These are phyloP conservation scores for Penicillium griseofulvum DNA, from an alignment of 2,329 filamentous ascomycete genomes.

Conservation along the genomic window DNA sequence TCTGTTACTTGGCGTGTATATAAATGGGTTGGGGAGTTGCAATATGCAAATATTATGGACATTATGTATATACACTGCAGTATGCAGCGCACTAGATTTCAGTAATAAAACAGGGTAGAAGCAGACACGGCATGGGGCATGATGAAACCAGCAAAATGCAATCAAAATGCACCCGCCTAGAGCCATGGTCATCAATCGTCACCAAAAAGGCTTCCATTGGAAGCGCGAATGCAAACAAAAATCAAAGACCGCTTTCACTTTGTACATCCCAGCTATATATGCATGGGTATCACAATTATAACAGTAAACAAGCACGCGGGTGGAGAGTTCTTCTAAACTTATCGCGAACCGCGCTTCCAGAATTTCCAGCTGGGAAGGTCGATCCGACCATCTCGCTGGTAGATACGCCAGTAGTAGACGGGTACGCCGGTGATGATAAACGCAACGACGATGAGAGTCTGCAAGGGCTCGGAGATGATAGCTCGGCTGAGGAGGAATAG, in stretches of 20 bases:
- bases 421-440: slow-evolving; percentile 83
- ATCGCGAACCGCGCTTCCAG: slow-evolving; percentile 35
- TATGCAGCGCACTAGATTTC: not conserved
- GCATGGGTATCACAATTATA: slow-evolving; percentile 28
- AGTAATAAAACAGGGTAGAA: slow-evolving; percentile 9
- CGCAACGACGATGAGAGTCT: slow-evolving; percentile 80
- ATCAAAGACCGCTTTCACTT: not conserved
- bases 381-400: slow-evolving; percentile 55
- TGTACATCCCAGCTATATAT: slow-evolving; percentile 20
- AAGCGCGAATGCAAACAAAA: not conserved
- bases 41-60: slow-evolving; percentile 1
- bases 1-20: not conserved
- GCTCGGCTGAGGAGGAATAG: slow-evolving; percentile 85
- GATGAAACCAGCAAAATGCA: not conserved
- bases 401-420: slow-evolving; percentile 84
- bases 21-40: not conserved
- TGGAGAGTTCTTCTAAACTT: not conserved
- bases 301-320: slow-evolving; percentile 1
- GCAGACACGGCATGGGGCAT: not conserved
- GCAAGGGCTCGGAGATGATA: slow-evolving; percentile 84
- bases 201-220: slow-evolving; percentile 7
- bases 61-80: not conserved
- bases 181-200: slow-evolving; percentile 22
- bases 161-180: slow-evolving; percentile 6
- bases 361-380: slow-evolving; percentile 43